Evolutionary conservation across 495 filamentous ascomycete species (phyloP).

Genomic region (Annulohypoxylon nitens): DNA sequence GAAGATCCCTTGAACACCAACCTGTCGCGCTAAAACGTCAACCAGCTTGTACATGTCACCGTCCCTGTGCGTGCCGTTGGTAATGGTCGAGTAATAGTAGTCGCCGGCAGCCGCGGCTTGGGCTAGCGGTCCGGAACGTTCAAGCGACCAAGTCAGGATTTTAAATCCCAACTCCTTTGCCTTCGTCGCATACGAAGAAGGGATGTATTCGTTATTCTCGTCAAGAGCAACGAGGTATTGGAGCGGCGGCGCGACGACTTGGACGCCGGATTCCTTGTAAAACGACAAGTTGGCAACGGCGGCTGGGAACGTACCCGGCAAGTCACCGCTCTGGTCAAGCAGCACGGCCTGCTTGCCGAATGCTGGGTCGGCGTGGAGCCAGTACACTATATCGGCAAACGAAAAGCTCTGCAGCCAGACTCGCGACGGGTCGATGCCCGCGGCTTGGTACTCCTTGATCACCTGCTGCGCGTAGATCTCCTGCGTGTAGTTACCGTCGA

Average conservation of each 20-base stretch:
- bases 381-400: constrained; percentile 71
- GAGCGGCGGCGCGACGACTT: constrained; percentile 59
- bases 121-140: constrained; percentile 67
- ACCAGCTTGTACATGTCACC: constrained; percentile 70
- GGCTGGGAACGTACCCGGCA: constrained; percentile 54
- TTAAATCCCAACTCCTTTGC: constrained; percentile 68
- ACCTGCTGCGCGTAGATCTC: constrained; percentile 69
- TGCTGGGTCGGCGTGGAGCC: constrained; percentile 67
- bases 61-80: constrained; percentile 65
- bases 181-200: constrained; percentile 58
- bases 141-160: constrained; percentile 72
- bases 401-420: constrained; percentile 72
- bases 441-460: constrained; percentile 68
- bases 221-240: constrained; percentile 57
- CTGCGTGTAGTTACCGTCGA: constrained; percentile 70
- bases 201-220: constrained; percentile 56
- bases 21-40: constrained; percentile 68
- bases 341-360: constrained; percentile 70
- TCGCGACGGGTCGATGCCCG: constrained; percentile 64
- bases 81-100: constrained; percentile 69
- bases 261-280: constrained; percentile 60
- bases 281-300: constrained; percentile 63
- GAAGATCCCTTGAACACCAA: constrained; percentile 69
- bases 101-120: constrained; percentile 57
- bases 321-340: constrained; percentile 69